Evolutionary conservation across 768 basidiomycete genomes (phyloP).

Genomic region (Collybia mongolica): DNA sequence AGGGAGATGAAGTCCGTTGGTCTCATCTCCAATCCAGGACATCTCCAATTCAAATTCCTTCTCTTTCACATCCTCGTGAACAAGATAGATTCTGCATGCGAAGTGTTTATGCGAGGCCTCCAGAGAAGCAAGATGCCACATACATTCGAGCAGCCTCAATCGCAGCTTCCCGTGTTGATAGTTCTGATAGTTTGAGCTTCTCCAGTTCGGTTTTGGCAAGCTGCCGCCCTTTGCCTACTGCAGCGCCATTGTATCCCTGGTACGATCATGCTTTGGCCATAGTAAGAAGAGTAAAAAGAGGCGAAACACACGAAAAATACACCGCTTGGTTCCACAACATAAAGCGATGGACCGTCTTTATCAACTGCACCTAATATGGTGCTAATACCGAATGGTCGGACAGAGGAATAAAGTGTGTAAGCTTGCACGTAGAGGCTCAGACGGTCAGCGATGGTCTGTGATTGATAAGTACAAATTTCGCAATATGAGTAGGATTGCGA

Average conservation of each 20-base stretch:
- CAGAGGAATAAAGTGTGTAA: slow-evolving; percentile 97
- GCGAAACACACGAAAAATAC: slow-evolving; percentile 71
- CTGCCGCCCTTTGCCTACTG: slow-evolving; percentile 98
- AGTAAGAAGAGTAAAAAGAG: neutral
- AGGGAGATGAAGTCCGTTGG: slow-evolving; percentile 71
- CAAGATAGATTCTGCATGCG: slow-evolving; percentile 80
- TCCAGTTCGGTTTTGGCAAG: slow-evolving; percentile 98
- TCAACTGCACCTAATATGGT: slow-evolving; percentile 90
- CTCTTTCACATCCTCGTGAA: slow-evolving; percentile 97
- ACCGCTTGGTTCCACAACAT: slow-evolving; percentile 93
- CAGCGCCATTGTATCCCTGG: slow-evolving; percentile 93
- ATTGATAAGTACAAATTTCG: neutral
- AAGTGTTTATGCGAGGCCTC: neutral
- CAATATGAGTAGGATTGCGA: neutral
- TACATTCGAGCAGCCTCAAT: slow-evolving; percentile 95
- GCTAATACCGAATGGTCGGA: slow-evolving; percentile 95
- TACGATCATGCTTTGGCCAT: slow-evolving; percentile 1
- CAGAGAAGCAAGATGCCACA: slow-evolving; percentile 24
- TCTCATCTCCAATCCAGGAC: slow-evolving; percentile 93
- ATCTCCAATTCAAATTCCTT: slow-evolving; percentile 98
- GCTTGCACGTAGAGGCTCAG: slow-evolving; percentile 89
- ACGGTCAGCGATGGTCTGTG: slow-evolving; percentile 60
- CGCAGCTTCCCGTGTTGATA: slow-evolving; percentile 84
- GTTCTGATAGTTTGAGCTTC: slow-evolving; percentile 84
- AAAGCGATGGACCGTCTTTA: slow-evolving; percentile 82